Base-by-base conservation (phyloP, 345 rosid genomes). In the Firmiana major region DNA sequence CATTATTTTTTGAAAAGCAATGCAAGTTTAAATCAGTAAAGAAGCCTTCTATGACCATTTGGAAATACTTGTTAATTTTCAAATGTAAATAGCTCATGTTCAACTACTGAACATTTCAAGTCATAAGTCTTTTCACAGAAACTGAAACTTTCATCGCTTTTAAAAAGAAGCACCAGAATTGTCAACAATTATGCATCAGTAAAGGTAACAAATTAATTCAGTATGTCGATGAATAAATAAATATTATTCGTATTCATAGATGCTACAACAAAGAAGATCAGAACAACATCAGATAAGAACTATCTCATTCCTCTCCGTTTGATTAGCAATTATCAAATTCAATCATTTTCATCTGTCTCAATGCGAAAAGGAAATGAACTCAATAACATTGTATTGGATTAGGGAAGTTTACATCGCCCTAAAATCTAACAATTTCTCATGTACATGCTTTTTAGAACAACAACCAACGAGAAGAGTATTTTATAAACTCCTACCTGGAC, bases 401-500 rank as follows among this genome's bases (percentile, higher is more conserved):
- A 15, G 46, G 53, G 21, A 45, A 34, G 63, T 51, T 1, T 24
- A 54, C 65, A 40, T 34, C 54, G n/a, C 15, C 34, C 34, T 19
- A 74, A 17, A 59, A 70, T 22, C 40, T 7, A 24, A 43, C 58
- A 65, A 45, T 31, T 75, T 64, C 58, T 38, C 13, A 13, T 21
- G 7, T 8, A 17, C 17, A 53, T 40, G 26, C 16, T 5, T 19
- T 46, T 72, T 28, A n/a, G 31, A 80, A 64, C 36, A 13, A 40
- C 15, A 38, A 15, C 57, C 42, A 63, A n/a, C 43, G 63, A 54
- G 74, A 22, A 16, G 17, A 54, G 15, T 28, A 59, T 40, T 48
- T 28, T n/a, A 54, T 28, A 77, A 77, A 71, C 21, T 73, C 81
- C 79, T 78, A 95, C 99, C 99, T 82, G 98, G 95, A 63, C 98